A percentile compares a stretch with the other conserved stretches of the same genome.
Evolutionary conservation across 371 early-diverging fungal genomes (phyloP).

Genomic region (Entomophthora muscae): DNA sequence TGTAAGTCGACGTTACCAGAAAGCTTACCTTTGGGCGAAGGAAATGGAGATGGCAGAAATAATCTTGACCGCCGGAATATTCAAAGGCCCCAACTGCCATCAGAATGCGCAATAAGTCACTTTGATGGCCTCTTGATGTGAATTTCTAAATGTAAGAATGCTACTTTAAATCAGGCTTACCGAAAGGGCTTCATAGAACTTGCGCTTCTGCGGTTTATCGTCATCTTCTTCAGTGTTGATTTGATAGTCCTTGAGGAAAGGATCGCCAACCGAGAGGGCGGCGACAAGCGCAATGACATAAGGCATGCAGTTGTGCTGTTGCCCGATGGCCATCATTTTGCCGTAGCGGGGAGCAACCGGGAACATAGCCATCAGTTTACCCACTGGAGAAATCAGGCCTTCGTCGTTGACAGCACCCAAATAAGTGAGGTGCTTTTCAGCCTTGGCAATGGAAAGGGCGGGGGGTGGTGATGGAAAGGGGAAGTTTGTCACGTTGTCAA

Average conservation of each 20-base stretch:
- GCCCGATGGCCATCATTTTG: conserved; percentile 83
- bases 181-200: conserved; percentile 27
- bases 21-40: conserved; percentile 47
- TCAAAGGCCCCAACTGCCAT: conserved; percentile 79
- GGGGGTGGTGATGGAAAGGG: conserved; percentile 88
- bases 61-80: conserved; percentile 50
- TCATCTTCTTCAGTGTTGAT: conserved; percentile 23
- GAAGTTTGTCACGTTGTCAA: conserved; percentile 85
- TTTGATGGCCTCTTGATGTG: conserved; percentile 50
- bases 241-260: conserved; percentile 56
- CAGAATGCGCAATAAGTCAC: conserved; percentile 67
- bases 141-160: conserved; percentile 20
- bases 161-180: conserved; percentile 11
- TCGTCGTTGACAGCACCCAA: conserved; percentile 51
- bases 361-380: conserved; percentile 75
- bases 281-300: conserved; percentile 81
- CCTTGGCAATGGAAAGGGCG: conserved; percentile 35
- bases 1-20: neutral
- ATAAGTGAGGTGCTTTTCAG: conserved; percentile 50
- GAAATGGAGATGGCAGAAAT: conserved; percentile 62
- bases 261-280: conserved; percentile 81
- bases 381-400: conserved; percentile 66
- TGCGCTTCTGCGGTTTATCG: conserved; percentile 16
- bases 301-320: conserved; percentile 58
- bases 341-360: conserved; percentile 90